Conservation (phyloP, 495 filamentous ascomycete species). For the Thermothielavioides terrestris region DNA sequence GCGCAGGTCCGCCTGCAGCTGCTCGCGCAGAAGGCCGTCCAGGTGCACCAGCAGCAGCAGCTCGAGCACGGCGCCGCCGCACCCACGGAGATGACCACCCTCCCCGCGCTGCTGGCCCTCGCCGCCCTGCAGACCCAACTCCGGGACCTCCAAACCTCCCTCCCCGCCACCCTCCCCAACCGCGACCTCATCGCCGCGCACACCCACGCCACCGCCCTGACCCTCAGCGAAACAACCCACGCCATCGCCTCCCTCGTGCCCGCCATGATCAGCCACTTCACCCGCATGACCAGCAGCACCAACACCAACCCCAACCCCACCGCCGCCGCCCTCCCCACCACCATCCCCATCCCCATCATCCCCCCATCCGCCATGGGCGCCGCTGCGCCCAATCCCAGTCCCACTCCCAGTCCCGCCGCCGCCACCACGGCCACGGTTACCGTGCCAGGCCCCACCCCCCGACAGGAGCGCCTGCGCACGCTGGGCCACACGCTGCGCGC, state of each 20-base stretch:
- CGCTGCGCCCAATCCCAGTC: too few relatives aligned
- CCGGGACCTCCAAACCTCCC: neutral
- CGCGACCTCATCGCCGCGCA: neutral
- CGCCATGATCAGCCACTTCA: too few relatives aligned
- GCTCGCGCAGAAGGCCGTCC: slow-evolving; percentile 15
- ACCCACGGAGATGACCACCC: too few relatives aligned
- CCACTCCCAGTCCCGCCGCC: too few relatives aligned
- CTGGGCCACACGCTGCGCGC: slow-evolving; percentile 26
- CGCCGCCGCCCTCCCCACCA: neutral
- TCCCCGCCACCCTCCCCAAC: neutral
- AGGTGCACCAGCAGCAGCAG: slow-evolving; percentile 9
- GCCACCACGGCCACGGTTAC: too few relatives aligned
- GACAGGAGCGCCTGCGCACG: slow-evolving; percentile 1
- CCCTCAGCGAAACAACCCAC: neutral
- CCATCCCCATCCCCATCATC: neutral
- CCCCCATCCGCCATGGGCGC: too few relatives aligned
- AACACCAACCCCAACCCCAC: neutral
- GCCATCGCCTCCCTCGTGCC: neutral
- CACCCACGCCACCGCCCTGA: neutral
- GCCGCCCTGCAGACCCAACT: neutral
- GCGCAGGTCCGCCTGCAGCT: slow-evolving; percentile 42
- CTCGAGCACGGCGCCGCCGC: neutral
- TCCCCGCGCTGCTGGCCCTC: neutral
- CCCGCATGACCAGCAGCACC: too few relatives aligned
- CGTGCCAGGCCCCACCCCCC: too few relatives aligned